Conservation (phyloP, 306 rosid genomes). For the Ormosia emarginata region DNA sequence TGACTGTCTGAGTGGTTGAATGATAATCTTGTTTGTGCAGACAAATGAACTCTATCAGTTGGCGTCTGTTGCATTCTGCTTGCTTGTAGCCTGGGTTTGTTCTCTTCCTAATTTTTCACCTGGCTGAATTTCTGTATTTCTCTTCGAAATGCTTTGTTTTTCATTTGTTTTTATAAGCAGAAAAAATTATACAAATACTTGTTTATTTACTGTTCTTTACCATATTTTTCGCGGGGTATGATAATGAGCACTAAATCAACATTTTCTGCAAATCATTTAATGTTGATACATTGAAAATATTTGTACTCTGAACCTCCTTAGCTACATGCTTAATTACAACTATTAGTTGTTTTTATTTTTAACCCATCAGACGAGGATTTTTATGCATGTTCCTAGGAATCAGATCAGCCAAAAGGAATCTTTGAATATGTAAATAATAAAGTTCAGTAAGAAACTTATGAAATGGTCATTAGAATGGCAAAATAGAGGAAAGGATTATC, state of each 20-base stretch:
- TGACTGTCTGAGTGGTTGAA: conserved; percentile 6
- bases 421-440: background rate
- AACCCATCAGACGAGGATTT: background rate
- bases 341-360: background rate
- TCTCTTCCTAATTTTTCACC: conserved; percentile 22
- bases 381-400: background rate
- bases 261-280: background rate
- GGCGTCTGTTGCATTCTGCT: conserved; percentile 96
- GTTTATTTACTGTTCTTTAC: background rate
- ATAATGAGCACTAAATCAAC: background rate
- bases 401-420: background rate
- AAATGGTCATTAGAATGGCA: background rate
- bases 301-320: background rate
- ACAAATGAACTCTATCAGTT: conserved; percentile 96
- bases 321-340: background rate
- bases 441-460: background rate
- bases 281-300: background rate
- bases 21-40: conserved; percentile 51
- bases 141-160: conserved; percentile 8
- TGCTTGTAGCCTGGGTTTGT: conserved; percentile 94
- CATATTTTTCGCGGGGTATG: conserved; percentile 6
- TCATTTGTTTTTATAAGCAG: background rate
- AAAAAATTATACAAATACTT: background rate
- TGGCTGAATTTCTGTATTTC: conserved; percentile 15
- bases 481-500: background rate